These are phyloP conservation scores for Trichoderma parareesei DNA, from an alignment of 495 filamentous ascomycete species.

Conservation along the genomic window DNA sequence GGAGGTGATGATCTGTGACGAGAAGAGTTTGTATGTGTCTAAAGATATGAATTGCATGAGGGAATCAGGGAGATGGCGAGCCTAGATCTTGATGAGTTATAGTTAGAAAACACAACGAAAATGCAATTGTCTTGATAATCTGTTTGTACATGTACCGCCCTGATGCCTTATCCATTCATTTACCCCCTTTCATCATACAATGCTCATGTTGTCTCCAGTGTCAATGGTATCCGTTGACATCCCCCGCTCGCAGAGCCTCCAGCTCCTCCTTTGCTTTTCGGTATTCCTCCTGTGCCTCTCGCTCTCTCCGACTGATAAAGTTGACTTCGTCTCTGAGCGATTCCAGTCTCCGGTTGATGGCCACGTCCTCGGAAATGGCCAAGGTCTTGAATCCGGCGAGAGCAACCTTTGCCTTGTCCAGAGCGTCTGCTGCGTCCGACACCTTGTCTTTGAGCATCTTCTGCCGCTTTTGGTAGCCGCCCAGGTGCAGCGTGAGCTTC, in stretches of 20 bases:
- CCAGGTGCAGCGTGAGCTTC: slow-evolving; percentile 79
- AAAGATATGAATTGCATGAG: too few relatives aligned
- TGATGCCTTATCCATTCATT: slow-evolving; percentile 5
- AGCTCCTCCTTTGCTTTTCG: slow-evolving; percentile 69
- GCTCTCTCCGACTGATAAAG: slow-evolving; percentile 73
- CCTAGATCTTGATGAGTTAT: not conserved
- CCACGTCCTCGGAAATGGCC: slow-evolving; percentile 68
- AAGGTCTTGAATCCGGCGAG: slow-evolving; percentile 69
- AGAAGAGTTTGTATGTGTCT: not conserved
- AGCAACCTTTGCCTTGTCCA: slow-evolving; percentile 63
- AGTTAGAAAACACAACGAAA: not conserved
- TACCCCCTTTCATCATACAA: not conserved
- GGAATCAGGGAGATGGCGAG: not conserved
- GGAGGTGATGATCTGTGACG: not conserved
- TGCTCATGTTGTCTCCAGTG: slow-evolving; percentile 1
- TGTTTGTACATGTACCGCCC: not conserved
- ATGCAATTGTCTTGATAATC: not conserved
- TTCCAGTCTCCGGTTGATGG: slow-evolving; percentile 64
- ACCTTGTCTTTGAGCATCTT: slow-evolving; percentile 76
- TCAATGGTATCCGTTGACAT: slow-evolving; percentile 34
- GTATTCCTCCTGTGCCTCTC: slow-evolving; percentile 86
- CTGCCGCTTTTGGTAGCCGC: slow-evolving; percentile 83
- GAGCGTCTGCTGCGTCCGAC: slow-evolving; percentile 63
- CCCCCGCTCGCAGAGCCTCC: slow-evolving; percentile 43
- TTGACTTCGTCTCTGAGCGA: slow-evolving; percentile 71